These are phyloP conservation scores for Tolypocladium tundrense DNA, from an alignment of 2,329 filamentous ascomycete species.

Conservation along the genomic window DNA sequence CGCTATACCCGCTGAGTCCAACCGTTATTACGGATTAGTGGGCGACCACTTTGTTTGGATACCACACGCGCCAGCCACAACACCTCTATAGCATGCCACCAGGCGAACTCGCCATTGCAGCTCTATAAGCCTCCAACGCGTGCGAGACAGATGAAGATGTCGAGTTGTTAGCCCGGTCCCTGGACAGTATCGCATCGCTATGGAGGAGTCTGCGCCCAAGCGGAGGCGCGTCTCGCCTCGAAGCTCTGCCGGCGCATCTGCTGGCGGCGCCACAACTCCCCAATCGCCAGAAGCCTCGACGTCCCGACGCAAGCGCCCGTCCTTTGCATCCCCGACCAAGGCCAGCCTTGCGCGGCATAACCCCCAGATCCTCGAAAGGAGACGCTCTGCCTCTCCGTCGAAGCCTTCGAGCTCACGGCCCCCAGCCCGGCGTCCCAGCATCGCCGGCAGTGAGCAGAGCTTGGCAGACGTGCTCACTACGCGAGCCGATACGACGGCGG, in stretches of 20 bases:
- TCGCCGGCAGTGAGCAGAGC: conserved; percentile 10
- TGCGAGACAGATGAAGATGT: neutral
- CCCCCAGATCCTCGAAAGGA: conserved; percentile 43
- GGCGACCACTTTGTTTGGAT: conserved; percentile 1
- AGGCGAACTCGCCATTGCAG: neutral
- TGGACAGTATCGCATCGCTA: conserved; percentile 7
- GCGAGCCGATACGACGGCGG: conserved; percentile 16
- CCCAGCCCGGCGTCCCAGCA: neutral
- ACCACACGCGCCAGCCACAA: conserved; percentile 1
- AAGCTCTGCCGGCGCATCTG: conserved; percentile 21
- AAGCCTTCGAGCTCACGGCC: conserved; percentile 9
- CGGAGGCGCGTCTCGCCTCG: conserved; percentile 52
- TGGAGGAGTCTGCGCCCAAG: conserved; percentile 51
- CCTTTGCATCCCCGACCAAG: conserved; percentile 58
- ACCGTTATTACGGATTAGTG: neutral
- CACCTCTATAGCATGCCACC: neutral
- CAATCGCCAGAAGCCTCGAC: conserved; percentile 6
- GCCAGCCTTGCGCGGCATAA: conserved; percentile 53
- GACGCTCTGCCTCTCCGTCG: conserved; percentile 26
- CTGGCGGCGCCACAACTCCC: conserved; percentile 15
- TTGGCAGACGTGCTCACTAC: conserved; percentile 17
- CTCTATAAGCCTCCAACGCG: neutral
- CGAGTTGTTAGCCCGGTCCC: neutral
- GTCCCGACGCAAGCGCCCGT: conserved; percentile 31
- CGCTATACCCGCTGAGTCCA: neutral